Evolutionary conservation across 345 rosid species (phyloP).

Genomic region (Rhodamnia argentea): DNA sequence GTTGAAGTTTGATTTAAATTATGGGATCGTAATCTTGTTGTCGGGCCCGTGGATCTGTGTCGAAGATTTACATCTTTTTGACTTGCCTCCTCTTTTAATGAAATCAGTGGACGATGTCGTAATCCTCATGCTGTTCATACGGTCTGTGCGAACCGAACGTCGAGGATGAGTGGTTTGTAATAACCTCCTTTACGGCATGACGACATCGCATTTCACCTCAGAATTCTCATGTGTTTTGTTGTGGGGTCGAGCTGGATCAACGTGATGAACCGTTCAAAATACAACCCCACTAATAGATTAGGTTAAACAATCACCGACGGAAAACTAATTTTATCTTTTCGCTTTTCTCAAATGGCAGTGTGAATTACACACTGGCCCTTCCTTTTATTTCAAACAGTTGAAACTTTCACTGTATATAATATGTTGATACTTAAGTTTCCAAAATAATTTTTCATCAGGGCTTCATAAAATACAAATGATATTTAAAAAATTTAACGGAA

Average conservation of each 20-base stretch:
- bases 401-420: not conserved
- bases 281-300: not conserved
- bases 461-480: not conserved
- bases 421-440: not conserved
- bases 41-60: not conserved
- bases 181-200: not conserved
- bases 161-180: not conserved
- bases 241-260: not conserved
- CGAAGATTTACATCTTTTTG: not conserved
- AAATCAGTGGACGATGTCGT: not conserved
- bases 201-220: not conserved
- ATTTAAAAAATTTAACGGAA: not conserved
- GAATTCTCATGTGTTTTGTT: not conserved
- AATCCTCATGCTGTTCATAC: not conserved
- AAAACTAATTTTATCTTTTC: not conserved
- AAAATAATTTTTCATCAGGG: not conserved
- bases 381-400: not conserved
- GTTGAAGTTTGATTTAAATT: not conserved
- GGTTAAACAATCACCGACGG: not conserved
- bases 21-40: not conserved
- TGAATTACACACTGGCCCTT: not conserved
- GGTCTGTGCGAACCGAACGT: not conserved
- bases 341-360: not conserved
- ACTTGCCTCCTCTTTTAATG: not conserved
- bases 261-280: not conserved